A percentile compares a stretch with the other conserved stretches of the same genome.
phyloP scores from a whole-genome alignment of 306 rosid species.

The Lathyrus sativus region DNA sequence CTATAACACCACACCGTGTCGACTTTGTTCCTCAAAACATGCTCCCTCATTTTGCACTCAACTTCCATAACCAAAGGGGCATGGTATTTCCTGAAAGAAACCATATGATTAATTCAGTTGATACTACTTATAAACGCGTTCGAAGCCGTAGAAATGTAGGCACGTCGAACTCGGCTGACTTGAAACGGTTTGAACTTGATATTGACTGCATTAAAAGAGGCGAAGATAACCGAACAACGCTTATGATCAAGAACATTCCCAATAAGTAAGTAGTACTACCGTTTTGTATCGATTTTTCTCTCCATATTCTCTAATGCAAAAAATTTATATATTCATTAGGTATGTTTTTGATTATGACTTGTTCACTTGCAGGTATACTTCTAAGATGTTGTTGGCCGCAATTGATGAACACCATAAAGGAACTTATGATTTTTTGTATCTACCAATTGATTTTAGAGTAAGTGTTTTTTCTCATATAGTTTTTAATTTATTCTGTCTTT shows the following conservation, averaged over 20 bases:
- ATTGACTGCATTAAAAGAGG: slow-evolving; percentile 54
- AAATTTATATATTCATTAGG: slow-evolving; percentile 21
- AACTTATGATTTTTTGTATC: slow-evolving; percentile 72
- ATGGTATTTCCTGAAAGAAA: slow-evolving; percentile 53
- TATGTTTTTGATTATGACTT: slow-evolving; percentile 30
- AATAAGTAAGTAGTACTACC: slow-evolving; percentile 56
- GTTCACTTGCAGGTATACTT: slow-evolving; percentile 56
- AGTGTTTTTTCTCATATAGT: slow-evolving; percentile 30
- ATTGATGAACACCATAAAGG: slow-evolving; percentile 64
- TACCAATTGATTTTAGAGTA: slow-evolving; percentile 77
- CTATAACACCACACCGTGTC: slow-evolving; percentile 44
- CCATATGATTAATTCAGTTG: slow-evolving; percentile 49
- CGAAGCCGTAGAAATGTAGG: slow-evolving; percentile 66
- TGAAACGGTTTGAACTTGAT: slow-evolving; percentile 67
- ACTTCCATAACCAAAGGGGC: slow-evolving; percentile 34
- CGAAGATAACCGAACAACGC: slow-evolving; percentile 67
- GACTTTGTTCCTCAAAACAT: slow-evolving; percentile 50
- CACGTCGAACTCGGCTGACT: slow-evolving; percentile 48
- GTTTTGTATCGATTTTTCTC: not conserved
- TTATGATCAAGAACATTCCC: slow-evolving; percentile 83
- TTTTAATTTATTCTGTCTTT: not conserved
- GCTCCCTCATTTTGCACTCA: slow-evolving; percentile 48
- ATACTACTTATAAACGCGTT: slow-evolving; percentile 50
- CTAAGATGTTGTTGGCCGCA: slow-evolving; percentile 72
- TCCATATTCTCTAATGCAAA: no score